Conservation (phyloP, 306 rosid genomes). For the Lithocarpus polystachyus region DNA sequence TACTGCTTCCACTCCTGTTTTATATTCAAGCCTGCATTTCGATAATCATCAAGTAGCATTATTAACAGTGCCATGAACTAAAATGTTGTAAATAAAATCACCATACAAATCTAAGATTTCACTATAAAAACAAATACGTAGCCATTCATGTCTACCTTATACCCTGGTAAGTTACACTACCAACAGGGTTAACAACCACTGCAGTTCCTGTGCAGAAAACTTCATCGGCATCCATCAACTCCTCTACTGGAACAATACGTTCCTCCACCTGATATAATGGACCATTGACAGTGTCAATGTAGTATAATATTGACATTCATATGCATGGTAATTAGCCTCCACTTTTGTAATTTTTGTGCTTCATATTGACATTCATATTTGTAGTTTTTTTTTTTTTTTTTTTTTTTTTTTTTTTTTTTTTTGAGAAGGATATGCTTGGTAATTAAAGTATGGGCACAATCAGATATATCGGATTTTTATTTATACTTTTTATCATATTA, state of each 20-base stretch:
- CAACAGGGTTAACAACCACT: slow-evolving; percentile 34
- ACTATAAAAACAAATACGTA: too few species aligned
- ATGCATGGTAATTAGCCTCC: too few species aligned
- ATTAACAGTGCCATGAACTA: background rate
- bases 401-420: too few species aligned
- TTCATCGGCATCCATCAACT: slow-evolving; percentile 55
- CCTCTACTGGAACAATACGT: slow-evolving; percentile 41
- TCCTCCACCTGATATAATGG: slow-evolving; percentile 35
- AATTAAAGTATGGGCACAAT: background rate
- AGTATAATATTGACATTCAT: too few species aligned
- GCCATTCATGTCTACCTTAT: slow-evolving; percentile 22
- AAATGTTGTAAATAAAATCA: background rate
- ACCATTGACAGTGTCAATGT: too few species aligned
- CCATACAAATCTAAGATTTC: too few species aligned
- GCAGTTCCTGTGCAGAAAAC: slow-evolving; percentile 71
- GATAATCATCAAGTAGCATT: background rate
- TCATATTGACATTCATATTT: background rate
- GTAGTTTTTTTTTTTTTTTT: too few species aligned
- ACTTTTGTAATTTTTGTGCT: background rate
- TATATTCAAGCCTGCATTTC: slow-evolving; percentile 39
- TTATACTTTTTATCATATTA: background rate
- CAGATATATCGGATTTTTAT: background rate
- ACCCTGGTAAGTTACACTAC: slow-evolving; percentile 25
- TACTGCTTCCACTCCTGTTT: slow-evolving; percentile 41
- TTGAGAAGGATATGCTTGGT: background rate